Evolutionary conservation across 2,329 filamentous ascomycete species (phyloP), one percentile per base, ranked within the genome.

Genomic region (Byssothecium circinans): DNA sequence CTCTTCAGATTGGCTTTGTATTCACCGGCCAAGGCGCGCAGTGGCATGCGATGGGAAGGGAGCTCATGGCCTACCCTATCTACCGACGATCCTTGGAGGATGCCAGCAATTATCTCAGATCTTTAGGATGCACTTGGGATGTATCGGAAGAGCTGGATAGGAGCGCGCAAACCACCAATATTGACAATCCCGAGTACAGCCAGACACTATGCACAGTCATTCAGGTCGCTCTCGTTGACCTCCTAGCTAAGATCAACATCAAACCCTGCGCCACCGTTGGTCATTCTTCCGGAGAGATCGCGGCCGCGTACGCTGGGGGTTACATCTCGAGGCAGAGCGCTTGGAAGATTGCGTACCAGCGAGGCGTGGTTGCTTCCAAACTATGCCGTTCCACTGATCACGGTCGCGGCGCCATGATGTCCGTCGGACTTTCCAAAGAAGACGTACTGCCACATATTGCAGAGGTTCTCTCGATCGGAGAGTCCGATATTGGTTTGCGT

Each of bases 261-360:
- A 15, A 14, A 2, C 54, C 61, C 8, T 17, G 30, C 12, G 45
- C 42, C 5, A 56, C 58, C 2, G 43, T 64, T 14, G 67, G 66
- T 1, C 67, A 70, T 45, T 70, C 67, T 8, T 57, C 52, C 19
- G 67, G 67, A 2, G 67, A 70, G 33, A 67, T 70, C 17, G 61
- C 61, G 1, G 67, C 66, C 11, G 67, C 65, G 2, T 68, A 68
- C 42, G 19, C 45, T 20, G 14, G 23, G 2, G 54, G 54, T 8
- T 30, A 39, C 7, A 12, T 58, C 8, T 37, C 49, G 7, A 22
- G 22, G 4, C 19, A 44, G n/a, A 29, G 32, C 22, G 56, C 52
- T 12, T 34, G 43, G 7, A 41, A 27, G 20, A 23, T 54, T 8
- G 37, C 45, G 1, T 54, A 58, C 20, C 43, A 39, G 19, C 40